phyloP scores from a whole-genome alignment of 2,329 filamentous ascomycete species.

The Diaporthe velutina region DNA sequence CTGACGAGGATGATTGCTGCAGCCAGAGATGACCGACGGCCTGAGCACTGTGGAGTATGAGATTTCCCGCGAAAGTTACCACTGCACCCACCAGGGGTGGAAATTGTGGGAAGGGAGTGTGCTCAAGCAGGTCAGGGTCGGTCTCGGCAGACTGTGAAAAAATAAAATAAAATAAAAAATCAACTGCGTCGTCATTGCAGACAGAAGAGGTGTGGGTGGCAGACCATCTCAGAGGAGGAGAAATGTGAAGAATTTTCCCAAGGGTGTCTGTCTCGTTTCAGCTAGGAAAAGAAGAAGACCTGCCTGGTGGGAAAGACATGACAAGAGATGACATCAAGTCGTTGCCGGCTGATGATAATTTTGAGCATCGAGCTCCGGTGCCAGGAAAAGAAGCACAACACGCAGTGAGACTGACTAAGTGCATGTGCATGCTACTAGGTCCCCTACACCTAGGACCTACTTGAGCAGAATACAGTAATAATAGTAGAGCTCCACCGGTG shows the following conservation, averaged over 20 bases:
- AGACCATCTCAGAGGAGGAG: constrained; percentile 16
- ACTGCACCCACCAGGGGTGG: background rate
- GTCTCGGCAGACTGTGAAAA: background rate
- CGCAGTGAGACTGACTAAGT: constrained; percentile 14
- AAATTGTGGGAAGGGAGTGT: background rate
- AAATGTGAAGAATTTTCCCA: constrained; percentile 15
- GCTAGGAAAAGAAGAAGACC: constrained; percentile 8
- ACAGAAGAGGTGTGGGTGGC: background rate
- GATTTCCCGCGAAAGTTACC: background rate
- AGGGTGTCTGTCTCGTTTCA: constrained; percentile 5
- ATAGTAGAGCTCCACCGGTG: background rate
- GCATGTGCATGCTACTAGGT: background rate
- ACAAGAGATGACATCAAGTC: constrained; percentile 15
- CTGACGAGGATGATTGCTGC: constrained; percentile 20
- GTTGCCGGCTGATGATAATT: constrained; percentile 1
- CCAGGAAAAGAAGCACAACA: constrained; percentile 5
- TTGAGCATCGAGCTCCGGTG: background rate
- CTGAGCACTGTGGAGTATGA: background rate
- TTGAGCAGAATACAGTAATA: background rate
- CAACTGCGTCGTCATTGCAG: background rate
- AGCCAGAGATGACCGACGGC: background rate
- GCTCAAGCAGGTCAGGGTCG: background rate
- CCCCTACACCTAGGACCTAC: background rate
- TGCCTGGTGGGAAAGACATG: background rate
- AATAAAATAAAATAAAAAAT: background rate